Base-by-base conservation (phyloP, 345 rosid genomes). In the Gossypium anomalum region DNA sequence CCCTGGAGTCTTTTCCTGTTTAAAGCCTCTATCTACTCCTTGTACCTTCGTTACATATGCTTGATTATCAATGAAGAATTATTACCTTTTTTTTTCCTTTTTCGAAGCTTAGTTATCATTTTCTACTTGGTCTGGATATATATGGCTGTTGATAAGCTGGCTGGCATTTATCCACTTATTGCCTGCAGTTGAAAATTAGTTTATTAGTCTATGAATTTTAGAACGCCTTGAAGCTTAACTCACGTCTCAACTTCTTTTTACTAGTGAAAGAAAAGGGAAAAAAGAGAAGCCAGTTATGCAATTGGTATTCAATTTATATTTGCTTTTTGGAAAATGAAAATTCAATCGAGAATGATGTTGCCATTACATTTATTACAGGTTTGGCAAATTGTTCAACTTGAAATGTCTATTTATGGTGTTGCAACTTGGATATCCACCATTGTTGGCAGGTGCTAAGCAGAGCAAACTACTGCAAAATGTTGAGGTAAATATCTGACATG, bases 401-500 rank as follows among this genome's bases (percentile, higher is more conserved):
- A 69, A 69, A 17, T 16, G 14, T 29, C 58, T 25, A 51, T 69
- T 25, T 69, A 27, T 51, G 60, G 59, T 27, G 23, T 51, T 69
- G 25, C 60, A 51, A 51, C 73, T 51, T 51, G 23, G 44, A 49
- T 16, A 69, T 69, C 59, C 16, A 69, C 73, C 73, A 27, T 8
- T 29, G 16, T 11, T 29, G 45, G 17, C 23, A 9, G 60, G 59
- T 69, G 13, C 59, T 15, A 47, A 48, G 22, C 20, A 15, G 17
- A 27, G 45, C 60, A 49, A 16, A 69, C 73, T 51, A 69, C 73
- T 69, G 45, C 73, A 51, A 51, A 27, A 51, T 69, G 45, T 68
- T 49, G 72, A 51, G 72, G 72, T 69, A 69, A 69, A 69, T 69
- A 69, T 69, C 51, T 49, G 19, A 69, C 45, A 16, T 49, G 44